phyloP scores from a whole-genome alignment of 176 grass and related monocot species.

The Triticum aestivum region DNA sequence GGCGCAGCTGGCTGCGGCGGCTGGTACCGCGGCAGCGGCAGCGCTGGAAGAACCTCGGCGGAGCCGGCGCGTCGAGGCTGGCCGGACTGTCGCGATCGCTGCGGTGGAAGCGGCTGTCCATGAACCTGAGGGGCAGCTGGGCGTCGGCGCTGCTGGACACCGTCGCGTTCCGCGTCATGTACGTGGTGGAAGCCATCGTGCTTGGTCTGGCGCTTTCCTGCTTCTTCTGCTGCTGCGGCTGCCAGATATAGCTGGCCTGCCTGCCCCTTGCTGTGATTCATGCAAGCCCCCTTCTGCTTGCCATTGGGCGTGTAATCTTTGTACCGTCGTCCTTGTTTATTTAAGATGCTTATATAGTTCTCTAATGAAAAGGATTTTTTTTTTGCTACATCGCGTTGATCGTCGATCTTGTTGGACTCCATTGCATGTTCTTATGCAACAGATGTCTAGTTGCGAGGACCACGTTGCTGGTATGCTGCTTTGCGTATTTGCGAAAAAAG shows the following conservation, averaged over 20 bases:
- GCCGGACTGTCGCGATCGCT: conserved; percentile 22
- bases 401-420: too few relatives aligned
- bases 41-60: conserved; percentile 17
- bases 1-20: conserved; percentile 27
- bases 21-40: not conserved
- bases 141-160: conserved; percentile 49
- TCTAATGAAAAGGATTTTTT: too few relatives aligned
- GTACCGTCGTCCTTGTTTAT: not conserved
- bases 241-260: conserved; percentile 37
- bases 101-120: conserved; percentile 36
- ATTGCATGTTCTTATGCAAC: too few relatives aligned
- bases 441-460: too few relatives aligned
- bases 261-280: not conserved
- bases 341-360: too few relatives aligned
- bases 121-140: conserved; percentile 16
- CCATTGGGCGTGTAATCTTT: not conserved
- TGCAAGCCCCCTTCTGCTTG: not conserved
- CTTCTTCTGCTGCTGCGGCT: conserved; percentile 96
- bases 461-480: too few relatives aligned
- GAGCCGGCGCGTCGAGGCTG: conserved; percentile 23
- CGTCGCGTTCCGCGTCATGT: conserved; percentile 67
- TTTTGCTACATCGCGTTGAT: too few relatives aligned
- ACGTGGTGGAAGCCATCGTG: conserved; percentile 72
- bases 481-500: too few relatives aligned
- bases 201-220: conserved; percentile 74